Percentiles rank a stretch among this genome's conserved stretches.
phyloP scores from a whole-genome alignment of 2,329 filamentous ascomycete species.

The Penicillium hesseltinei region DNA sequence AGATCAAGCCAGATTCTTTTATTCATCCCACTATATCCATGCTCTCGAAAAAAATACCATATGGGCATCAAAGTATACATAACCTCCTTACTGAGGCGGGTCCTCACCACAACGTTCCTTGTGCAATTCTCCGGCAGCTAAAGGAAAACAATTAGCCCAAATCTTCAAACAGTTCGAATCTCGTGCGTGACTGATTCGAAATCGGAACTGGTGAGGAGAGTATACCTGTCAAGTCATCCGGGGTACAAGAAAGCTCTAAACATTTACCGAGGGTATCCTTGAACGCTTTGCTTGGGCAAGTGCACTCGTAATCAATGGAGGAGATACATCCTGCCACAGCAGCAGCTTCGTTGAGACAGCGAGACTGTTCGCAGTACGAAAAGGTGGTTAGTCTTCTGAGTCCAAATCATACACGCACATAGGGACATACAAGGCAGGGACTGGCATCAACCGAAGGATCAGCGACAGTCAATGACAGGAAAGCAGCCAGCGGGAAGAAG shows the following conservation, averaged over 20 bases:
- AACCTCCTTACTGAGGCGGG: not conserved
- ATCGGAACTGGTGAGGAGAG: too few species aligned
- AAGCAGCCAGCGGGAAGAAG: conserved; percentile 18
- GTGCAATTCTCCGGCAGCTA: conserved; percentile 15
- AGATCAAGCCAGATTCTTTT: not conserved
- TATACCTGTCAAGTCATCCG: conserved; percentile 16
- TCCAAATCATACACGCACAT: not conserved
- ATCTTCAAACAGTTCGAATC: not conserved
- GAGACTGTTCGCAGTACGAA: not conserved
- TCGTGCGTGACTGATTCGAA: rapidly evolving
- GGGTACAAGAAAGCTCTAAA: conserved; percentile 14
- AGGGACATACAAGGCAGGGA: conserved; percentile 11
- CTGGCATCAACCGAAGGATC: conserved; percentile 7
- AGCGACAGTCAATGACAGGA: conserved; percentile 16
- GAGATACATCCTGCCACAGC: conserved; percentile 17
- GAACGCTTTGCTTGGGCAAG: conserved; percentile 19
- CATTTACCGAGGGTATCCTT: conserved; percentile 16
- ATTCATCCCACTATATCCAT: not conserved
- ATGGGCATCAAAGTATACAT: not conserved
- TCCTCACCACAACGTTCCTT: conserved; percentile 8
- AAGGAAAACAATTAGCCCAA: not conserved
- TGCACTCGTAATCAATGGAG: conserved; percentile 15
- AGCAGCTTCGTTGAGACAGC: conserved; percentile 16
- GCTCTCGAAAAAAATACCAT: not conserved
- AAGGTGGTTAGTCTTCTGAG: conserved; percentile 5